Evolutionary conservation across 345 rosid species (phyloP), one percentile per base, ranked within the genome.

Genomic region (Erucastrum elatum): DNA sequence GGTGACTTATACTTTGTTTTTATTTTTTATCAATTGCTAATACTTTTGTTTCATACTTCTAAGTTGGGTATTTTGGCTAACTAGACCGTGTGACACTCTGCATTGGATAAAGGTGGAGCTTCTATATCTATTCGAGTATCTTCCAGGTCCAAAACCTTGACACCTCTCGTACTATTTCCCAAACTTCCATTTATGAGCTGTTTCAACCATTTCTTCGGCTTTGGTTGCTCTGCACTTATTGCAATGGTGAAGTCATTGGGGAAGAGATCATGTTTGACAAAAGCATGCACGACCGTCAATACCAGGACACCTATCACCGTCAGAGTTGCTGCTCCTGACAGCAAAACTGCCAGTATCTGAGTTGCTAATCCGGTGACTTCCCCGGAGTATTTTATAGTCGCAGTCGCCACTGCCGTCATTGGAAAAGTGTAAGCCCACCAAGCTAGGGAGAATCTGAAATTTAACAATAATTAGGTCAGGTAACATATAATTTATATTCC

Each of bases 401-500:
- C 87, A 34, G 85, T 84, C 31, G 94, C 94, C 11, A 90, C 91
- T 3, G 89, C 85, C 1, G 92, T 88, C 91, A 87, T 90, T 0
- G 98, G 94, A 75, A 94, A 92, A 10, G 97, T 92, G 77, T 91
- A 94, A 5, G 97, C 98, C 97, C 98, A 94, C 97, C 97, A 91
- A 63, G 97, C 90, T 81, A 89, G 70, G 16, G 97, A 92, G 79
- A 94, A 92, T 88, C 94, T 93, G 77, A 17, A 21, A 64, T 58
- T 74, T 17, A 26, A 70, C 33, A 64, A 5, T 6, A 41, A 17
- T 3, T 13, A 71, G 21, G 6, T 78, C 29, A 77, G 61, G 64
- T 12, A 6, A 63, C 30, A 51, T 49, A 9, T 49, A 21, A 8
- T 13, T 5, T 34, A 34, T 34, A 34, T 5, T 34, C 37, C 8